These are phyloP conservation scores for Albugo candida DNA, from an alignment of 352 stramenopile species.

Conservation along the genomic window DNA sequence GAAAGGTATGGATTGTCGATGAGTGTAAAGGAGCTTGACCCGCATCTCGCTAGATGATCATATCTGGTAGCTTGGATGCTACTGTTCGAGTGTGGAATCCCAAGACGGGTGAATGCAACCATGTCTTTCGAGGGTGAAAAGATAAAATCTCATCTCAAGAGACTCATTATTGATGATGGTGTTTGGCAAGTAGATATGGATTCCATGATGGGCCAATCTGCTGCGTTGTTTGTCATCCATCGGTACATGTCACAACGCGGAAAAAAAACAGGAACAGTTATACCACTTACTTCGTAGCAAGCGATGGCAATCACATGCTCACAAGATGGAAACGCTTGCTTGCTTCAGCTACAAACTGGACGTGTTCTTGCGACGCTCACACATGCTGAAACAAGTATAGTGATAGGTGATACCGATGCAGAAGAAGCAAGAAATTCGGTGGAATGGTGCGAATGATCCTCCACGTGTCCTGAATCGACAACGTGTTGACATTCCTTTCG, in stretches of 20 bases:
- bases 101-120: conserved; percentile 84
- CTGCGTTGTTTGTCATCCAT: conserved; percentile 79
- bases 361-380: conserved; percentile 81
- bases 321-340: conserved; percentile 84
- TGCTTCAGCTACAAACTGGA: conserved; percentile 88
- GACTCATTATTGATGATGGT: neutral
- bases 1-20: conserved; percentile 47
- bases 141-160: neutral
- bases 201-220: conserved; percentile 82
- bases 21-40: neutral
- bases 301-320: conserved; percentile 83
- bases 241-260: conserved; percentile 18
- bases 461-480: neutral
- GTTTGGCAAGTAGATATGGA: conserved; percentile 23
- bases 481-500: neutral
- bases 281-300: conserved; percentile 27
- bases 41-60: conserved; percentile 47
- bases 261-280: neutral
- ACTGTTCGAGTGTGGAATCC: conserved; percentile 92
- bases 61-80: conserved; percentile 85
- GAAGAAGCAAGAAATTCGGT: conserved; percentile 60
- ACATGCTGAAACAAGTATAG: conserved; percentile 27
- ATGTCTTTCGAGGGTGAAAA: conserved; percentile 68
- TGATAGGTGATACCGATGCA: conserved; percentile 20
- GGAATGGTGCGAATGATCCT: conserved; percentile 35